A percentile compares a stretch with the other conserved stretches of the same genome.
Evolutionary conservation across 179 eudicot species (phyloP).

Genomic region (Beta lomatogona): DNA sequence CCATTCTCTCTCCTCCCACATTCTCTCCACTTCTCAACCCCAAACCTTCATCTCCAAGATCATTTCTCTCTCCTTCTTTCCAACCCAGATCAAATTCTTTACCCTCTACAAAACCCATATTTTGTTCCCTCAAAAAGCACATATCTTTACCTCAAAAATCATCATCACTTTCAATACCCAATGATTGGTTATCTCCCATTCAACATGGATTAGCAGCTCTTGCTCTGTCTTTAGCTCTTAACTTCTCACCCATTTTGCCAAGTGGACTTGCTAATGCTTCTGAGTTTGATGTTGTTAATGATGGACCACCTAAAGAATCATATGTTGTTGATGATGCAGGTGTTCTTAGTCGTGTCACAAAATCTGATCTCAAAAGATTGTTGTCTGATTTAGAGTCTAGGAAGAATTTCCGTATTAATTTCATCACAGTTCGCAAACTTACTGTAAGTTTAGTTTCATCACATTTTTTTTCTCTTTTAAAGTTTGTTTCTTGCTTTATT

Average conservation of each 20-base stretch:
- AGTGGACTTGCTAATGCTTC: constrained; percentile 58
- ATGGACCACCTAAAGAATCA: constrained; percentile 79
- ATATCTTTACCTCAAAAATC: constrained; percentile 42
- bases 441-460: constrained; percentile 58
- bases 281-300: constrained; percentile 85
- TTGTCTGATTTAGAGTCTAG: constrained; percentile 89
- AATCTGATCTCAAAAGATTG: constrained; percentile 77
- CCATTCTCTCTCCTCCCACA: constrained; percentile 74
- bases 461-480: neutral
- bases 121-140: constrained; percentile 49
- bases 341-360: constrained; percentile 86
- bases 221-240: constrained; percentile 78
- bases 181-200: constrained; percentile 52
- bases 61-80: constrained; percentile 26
- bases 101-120: constrained; percentile 47
- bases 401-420: constrained; percentile 77
- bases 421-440: constrained; percentile 90
- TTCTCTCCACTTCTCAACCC: constrained; percentile 50
- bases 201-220: constrained; percentile 84
- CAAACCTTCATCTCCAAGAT: constrained; percentile 34
- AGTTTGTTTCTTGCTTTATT: neutral
- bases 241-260: constrained; percentile 54
- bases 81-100: constrained; percentile 43
- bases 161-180: constrained; percentile 46
- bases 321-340: constrained; percentile 98